phyloP scores from a whole-genome alignment of 345 rosid species.

The Brassica nigra region DNA sequence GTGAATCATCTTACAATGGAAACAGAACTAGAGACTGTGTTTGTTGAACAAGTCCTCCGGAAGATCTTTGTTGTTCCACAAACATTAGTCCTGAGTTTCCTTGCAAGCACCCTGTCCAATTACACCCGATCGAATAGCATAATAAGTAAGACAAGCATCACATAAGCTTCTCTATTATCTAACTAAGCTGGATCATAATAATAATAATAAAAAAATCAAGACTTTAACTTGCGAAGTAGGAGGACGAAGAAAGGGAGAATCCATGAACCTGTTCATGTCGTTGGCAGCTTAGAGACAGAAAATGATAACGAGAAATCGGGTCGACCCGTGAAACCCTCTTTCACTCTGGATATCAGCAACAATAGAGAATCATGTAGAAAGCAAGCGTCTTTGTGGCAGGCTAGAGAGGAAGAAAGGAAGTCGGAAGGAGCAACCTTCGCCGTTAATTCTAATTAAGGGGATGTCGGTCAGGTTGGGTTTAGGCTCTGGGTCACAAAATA shows the following conservation, averaged over 20 bases:
- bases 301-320: neutral
- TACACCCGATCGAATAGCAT: neutral
- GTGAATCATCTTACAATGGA: conserved; percentile 32
- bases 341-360: neutral
- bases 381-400: neutral
- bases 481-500: neutral
- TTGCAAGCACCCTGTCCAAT: conserved; percentile 40
- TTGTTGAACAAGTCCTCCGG: conserved; percentile 33
- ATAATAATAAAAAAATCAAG: too few relatives aligned
- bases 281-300: neutral
- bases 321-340: neutral
- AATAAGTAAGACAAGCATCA: neutral
- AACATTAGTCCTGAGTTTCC: conserved; percentile 31
- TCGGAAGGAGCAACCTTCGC: neutral
- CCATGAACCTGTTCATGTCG: conserved; percentile 26
- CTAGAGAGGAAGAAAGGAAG: neutral
- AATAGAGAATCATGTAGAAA: neutral
- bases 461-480: neutral
- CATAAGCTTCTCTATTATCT: neutral
- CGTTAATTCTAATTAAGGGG: neutral
- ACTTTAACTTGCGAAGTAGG: neutral
- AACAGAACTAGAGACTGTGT: conserved; percentile 22
- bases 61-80: conserved; percentile 34
- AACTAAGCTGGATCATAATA: conserved; percentile 7
- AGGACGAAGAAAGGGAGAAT: neutral